phyloP scores from a whole-genome alignment of 1,284 basidiomycete species.

The Schizopora paradoxa region DNA sequence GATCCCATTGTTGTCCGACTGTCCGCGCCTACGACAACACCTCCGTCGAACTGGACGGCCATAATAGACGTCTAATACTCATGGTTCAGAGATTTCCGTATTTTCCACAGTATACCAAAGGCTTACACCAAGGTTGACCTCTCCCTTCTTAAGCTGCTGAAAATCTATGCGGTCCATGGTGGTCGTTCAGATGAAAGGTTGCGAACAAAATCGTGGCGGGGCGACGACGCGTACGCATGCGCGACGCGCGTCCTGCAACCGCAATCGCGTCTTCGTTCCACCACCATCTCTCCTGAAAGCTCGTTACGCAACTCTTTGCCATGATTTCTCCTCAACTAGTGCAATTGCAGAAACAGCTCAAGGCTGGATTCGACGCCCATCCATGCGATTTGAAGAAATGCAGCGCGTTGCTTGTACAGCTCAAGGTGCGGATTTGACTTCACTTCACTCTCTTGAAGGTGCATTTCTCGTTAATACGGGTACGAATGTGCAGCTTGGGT shows the following conservation, averaged over 20 bases:
- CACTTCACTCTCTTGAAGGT: background rate
- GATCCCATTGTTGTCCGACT: slow-evolving; percentile 94
- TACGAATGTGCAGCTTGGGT: slow-evolving; percentile 51
- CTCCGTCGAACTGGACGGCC: slow-evolving; percentile 95
- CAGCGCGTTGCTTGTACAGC: slow-evolving; percentile 54
- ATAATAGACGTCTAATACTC: slow-evolving; percentile 89
- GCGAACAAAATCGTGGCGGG: slow-evolving; percentile 18
- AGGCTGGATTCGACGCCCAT: slow-evolving; percentile 53
- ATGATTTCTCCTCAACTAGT: slow-evolving; percentile 53
- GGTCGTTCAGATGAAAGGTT: slow-evolving; percentile 15
- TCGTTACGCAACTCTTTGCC: slow-evolving; percentile 18
- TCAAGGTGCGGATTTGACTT: slow-evolving; percentile 51
- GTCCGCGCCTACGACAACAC: slow-evolving; percentile 96
- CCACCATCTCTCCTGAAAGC: slow-evolving; percentile 22
- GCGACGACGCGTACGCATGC: slow-evolving; percentile 23
- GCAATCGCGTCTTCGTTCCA: slow-evolving; percentile 20
- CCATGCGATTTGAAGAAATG: slow-evolving; percentile 64
- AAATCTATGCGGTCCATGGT: slow-evolving; percentile 70
- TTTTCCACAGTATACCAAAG: background rate
- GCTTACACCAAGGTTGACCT: slow-evolving; percentile 92
- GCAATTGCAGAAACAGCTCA: slow-evolving; percentile 56
- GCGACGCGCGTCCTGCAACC: slow-evolving; percentile 54
- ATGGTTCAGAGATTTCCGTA: slow-evolving; percentile 1
- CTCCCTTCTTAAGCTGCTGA: slow-evolving; percentile 79
- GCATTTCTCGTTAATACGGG: background rate